Evolutionary conservation across 441 rosid genomes (phyloP).

Genomic region (Brassica hybrid): DNA sequence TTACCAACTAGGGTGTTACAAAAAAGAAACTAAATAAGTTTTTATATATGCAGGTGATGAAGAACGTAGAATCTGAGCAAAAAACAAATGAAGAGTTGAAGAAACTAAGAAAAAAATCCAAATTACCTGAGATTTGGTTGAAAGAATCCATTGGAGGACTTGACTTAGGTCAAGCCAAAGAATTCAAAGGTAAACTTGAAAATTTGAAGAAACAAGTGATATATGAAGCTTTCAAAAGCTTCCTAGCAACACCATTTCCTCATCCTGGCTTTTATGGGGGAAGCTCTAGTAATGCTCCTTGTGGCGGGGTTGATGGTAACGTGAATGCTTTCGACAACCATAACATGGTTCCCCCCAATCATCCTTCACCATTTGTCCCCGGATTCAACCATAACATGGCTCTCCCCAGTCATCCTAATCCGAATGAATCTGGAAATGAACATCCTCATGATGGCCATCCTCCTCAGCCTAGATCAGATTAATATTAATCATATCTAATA

Average conservation of each 20-base stretch:
- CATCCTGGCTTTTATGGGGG: slow-evolving; percentile 21
- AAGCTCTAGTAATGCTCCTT: slow-evolving; percentile 22
- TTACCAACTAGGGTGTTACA: neutral
- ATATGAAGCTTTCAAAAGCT: slow-evolving; percentile 43
- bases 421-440: slow-evolving; percentile 18
- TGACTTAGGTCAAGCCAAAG: slow-evolving; percentile 39
- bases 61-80: slow-evolving; percentile 46
- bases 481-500: neutral
- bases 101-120: slow-evolving; percentile 39
- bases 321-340: slow-evolving; percentile 3
- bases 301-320: neutral
- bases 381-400: neutral
- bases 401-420: neutral
- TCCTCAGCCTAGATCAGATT: slow-evolving; percentile 11
- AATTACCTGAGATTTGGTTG: slow-evolving; percentile 51
- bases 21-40: neutral
- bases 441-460: slow-evolving; percentile 15
- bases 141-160: slow-evolving; percentile 51
- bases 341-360: neutral
- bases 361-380: neutral
- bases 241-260: neutral
- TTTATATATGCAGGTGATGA: neutral
- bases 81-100: slow-evolving; percentile 46
- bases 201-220: slow-evolving; percentile 45
- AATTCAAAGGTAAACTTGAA: slow-evolving; percentile 42